Percentiles rank a stretch among this genome's conserved stretches.
Conservation (phyloP, 2,329 filamentous ascomycete species). For the Macrophomina tecta region DNA sequence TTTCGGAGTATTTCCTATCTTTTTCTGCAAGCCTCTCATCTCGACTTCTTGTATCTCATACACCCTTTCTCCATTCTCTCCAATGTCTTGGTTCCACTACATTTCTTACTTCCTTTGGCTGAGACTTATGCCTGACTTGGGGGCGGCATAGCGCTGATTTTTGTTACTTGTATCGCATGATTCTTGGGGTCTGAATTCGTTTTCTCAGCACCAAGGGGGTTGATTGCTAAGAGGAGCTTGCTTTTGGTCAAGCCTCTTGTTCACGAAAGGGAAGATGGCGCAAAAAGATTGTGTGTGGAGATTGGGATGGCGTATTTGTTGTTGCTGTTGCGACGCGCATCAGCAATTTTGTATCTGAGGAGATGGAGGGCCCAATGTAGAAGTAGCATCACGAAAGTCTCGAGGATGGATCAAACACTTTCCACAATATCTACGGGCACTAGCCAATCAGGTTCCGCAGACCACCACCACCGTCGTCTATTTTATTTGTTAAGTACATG, state of each 20-base stretch:
- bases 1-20: conserved; percentile 9
- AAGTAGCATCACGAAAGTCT: conserved; percentile 14
- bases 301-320: not conserved
- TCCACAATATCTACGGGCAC: conserved; percentile 2
- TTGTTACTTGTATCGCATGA: conserved; percentile 10
- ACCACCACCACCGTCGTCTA: no score
- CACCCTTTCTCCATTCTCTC: not conserved
- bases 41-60: conserved; percentile 26
- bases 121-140: not conserved
- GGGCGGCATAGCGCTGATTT: conserved; percentile 24
- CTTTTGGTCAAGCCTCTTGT: conserved; percentile 2
- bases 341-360: no score
- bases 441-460: not conserved
- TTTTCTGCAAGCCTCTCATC: conserved; percentile 11
- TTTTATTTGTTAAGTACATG: no score
- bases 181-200: not conserved
- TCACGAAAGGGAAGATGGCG: conserved; percentile 11
- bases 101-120: conserved; percentile 18
- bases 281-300: not conserved
- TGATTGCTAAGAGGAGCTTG: not conserved
- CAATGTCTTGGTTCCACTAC: not conserved
- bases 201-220: conserved; percentile 1
- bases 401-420: conserved; percentile 14
- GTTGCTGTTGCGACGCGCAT: not conserved
- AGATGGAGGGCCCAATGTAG: not conserved